Percentiles rank a stretch among this genome's conserved stretches.
phyloP scores from a whole-genome alignment of 208 protist genomes.

The Entamoeba invadens region DNA sequence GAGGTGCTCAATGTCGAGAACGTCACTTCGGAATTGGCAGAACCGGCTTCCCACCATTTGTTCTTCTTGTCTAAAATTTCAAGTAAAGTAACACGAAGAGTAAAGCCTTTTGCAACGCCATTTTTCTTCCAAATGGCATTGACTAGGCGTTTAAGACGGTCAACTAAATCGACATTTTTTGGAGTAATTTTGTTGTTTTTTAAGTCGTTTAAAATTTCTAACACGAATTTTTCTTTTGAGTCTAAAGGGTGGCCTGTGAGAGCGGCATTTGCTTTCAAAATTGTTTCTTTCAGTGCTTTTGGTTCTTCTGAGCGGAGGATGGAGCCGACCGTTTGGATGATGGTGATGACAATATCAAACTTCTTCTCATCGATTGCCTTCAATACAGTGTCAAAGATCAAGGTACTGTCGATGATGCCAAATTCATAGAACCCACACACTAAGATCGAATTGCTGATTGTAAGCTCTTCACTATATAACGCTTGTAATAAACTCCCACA shows the following conservation, averaged over 20 bases:
- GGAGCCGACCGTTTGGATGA: not conserved
- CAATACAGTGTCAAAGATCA: not conserved
- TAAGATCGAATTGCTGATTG: not conserved
- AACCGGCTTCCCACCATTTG: not conserved
- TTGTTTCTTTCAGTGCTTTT: not conserved
- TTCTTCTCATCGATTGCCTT: not conserved
- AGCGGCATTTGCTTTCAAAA: not conserved
- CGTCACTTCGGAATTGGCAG: not conserved
- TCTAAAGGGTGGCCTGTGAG: not conserved
- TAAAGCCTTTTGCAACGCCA: not conserved
- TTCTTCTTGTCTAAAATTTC: not conserved
- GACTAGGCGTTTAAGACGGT: not conserved
- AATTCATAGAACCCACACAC: not conserved
- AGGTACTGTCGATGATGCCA: not conserved
- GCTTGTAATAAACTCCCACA: not conserved
- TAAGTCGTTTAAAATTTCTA: not conserved
- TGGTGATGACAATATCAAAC: not conserved
- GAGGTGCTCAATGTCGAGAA: not conserved
- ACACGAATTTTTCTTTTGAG: not conserved
- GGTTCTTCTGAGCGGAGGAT: not conserved
- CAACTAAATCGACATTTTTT: not conserved
- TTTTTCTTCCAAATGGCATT: not conserved
- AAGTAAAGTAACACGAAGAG: not conserved
- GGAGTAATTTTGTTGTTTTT: not conserved
- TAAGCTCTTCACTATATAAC: not conserved